Conservation (phyloP, 805 yeast genomes). For the Saturnispora hagleri region DNA sequence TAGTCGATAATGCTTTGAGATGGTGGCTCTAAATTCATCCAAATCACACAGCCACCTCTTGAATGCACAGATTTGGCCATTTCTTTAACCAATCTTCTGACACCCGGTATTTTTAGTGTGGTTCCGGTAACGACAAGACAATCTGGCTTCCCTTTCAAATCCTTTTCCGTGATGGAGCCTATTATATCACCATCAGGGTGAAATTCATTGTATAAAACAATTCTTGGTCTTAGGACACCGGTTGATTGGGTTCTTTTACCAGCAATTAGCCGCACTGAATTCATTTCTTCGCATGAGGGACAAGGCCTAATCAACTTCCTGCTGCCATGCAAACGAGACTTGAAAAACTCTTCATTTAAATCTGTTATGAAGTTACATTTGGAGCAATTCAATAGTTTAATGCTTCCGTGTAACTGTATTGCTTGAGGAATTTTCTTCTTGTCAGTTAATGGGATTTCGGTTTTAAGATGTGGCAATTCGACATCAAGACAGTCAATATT, state of each 20-base stretch:
- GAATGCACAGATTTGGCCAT: conserved; percentile 49
- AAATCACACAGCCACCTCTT: conserved; percentile 49
- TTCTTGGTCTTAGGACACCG: conserved; percentile 56
- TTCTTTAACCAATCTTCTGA: conserved; percentile 49
- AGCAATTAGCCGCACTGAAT: conserved; percentile 44
- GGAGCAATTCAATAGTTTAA: conserved; percentile 63
- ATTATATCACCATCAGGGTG: conserved; percentile 87
- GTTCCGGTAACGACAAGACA: conserved; percentile 79
- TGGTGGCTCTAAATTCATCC: conserved; percentile 54
- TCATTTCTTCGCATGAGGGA: conserved; percentile 53
- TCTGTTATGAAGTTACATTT: conserved; percentile 56
- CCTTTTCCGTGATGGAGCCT: conserved; percentile 63
- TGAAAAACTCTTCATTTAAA: conserved; percentile 45
- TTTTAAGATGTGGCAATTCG: conserved; percentile 39
- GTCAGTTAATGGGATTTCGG: conserved; percentile 39
- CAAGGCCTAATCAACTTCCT: conserved; percentile 42
- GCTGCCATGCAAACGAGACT: conserved; percentile 14
- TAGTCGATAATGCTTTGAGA: conserved; percentile 38
- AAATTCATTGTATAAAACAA: conserved; percentile 62
- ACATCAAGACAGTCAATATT: conserved; percentile 78
- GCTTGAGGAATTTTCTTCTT: conserved; percentile 38
- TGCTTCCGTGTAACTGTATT: conserved; percentile 79
- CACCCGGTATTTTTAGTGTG: conserved; percentile 73
- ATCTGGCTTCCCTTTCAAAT: conserved; percentile 60
- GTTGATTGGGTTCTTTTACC: conserved; percentile 58